Evolutionary conservation across 257 asterid species (phyloP), one percentile per base, ranked within the genome.

Genomic region (Solanum tacnaense): DNA sequence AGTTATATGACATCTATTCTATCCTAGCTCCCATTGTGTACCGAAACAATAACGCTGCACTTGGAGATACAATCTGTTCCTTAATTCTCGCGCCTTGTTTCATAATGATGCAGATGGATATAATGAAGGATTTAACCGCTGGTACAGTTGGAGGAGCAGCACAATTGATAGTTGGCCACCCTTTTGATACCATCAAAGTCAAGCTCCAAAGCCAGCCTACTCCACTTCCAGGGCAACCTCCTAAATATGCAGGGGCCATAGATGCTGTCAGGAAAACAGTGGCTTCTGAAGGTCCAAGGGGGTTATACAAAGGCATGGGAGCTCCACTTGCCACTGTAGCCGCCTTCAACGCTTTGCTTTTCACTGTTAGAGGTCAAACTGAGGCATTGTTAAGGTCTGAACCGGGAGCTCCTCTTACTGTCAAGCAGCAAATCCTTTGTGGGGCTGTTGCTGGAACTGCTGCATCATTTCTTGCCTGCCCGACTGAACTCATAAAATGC

Each of bases 191-290:
- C 87, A 96, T 97, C 41, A 96, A 96, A 90, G 99, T 96, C 82
- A 96, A 95, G 94, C 98, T 96, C 92, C 99, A 97, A 90, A 97
- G 99, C 89, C 98, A 95, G 87, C 99, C 98, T 21, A 84, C 93
- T 83, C 98, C 98, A 21, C 91, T 92, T 87, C 95, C 98, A 7
- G 98, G 99, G 11, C 96, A 94, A 91, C 92, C 88, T 29, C 98
- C 95, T 6, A 97, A 93, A 86, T 97, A 68, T 84, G 84, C 94
- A 12, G 98, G 99, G 10, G 98, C 99, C 56, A 91, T 96, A 18
- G 98, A 97, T 92, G 98, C 98, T 21, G 95, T 97, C 84, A 94
- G 91, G 87, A 95, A 96, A 92, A 97, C 99, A 74, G 0, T 97
- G 83, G 95, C 98, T 44, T 96, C 98, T 32, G 99, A 97, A 93